These are phyloP conservation scores for Rostrohypoxylon terebratum DNA, from an alignment of 495 filamentous ascomycete genomes.

Conservation along the genomic window DNA sequence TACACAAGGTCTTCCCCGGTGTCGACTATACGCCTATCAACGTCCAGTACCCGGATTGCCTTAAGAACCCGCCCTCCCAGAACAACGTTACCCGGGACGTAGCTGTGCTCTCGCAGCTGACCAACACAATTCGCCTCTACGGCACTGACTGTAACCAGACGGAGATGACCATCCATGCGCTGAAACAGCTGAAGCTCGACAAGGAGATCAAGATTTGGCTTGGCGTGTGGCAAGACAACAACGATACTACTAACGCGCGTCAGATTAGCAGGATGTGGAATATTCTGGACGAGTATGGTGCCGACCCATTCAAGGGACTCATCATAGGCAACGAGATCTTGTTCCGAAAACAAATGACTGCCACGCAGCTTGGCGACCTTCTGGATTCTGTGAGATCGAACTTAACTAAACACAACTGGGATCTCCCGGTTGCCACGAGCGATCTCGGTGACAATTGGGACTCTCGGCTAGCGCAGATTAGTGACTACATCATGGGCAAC, in stretches of 20 bases:
- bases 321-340: constrained; percentile 97
- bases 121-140: constrained; percentile 89
- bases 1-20: constrained; percentile 96
- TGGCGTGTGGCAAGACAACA: constrained; percentile 91
- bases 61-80: constrained; percentile 81
- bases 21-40: constrained; percentile 96
- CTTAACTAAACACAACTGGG: constrained; percentile 71
- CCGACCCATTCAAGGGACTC: constrained; percentile 79
- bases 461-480: constrained; percentile 68
- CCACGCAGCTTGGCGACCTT: constrained; percentile 70
- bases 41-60: constrained; percentile 88
- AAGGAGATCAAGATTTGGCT: constrained; percentile 90
- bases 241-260: constrained; percentile 83
- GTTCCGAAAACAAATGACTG: constrained; percentile 79
- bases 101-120: constrained; percentile 90
- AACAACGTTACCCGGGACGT: constrained; percentile 95
- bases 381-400: constrained; percentile 76
- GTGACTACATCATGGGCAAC: constrained; percentile 95
- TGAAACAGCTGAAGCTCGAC: constrained; percentile 76
- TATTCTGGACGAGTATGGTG: constrained; percentile 75
- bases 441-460: constrained; percentile 95
- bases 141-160: constrained; percentile 99
- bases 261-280: constrained; percentile 85
- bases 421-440: constrained; percentile 84
- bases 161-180: constrained; percentile 88